Evolutionary conservation across 2,329 filamentous ascomycete species (phyloP).

Genomic region (Tolypocladium sp.): DNA sequence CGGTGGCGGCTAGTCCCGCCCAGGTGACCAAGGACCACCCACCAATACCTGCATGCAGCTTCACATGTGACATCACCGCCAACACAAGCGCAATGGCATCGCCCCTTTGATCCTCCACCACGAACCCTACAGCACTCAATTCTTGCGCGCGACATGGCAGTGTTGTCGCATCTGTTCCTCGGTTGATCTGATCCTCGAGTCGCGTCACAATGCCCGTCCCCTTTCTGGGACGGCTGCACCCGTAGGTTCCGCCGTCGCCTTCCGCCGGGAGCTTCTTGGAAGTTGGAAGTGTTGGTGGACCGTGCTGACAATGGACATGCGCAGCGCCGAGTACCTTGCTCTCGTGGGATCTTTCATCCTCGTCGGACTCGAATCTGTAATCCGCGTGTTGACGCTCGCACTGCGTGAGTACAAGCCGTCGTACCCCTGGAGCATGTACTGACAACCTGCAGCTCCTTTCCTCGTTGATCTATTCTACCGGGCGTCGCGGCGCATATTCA

Average conservation of each 20-base stretch:
- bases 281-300: not conserved
- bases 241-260: constrained; percentile 27
- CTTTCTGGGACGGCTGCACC: constrained; percentile 42
- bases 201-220: constrained; percentile 37
- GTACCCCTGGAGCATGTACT: not conserved
- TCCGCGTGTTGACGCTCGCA: constrained; percentile 78
- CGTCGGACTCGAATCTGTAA: constrained; percentile 71
- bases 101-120: not conserved
- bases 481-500: constrained; percentile 74
- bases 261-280: not conserved
- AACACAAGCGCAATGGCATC: not conserved
- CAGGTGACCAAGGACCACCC: not conserved
- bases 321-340: constrained; percentile 77
- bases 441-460: constrained; percentile 51
- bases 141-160: not conserved
- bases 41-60: not conserved
- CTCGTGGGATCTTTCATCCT: constrained; percentile 77
- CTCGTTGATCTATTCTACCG: constrained; percentile 77
- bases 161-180: not conserved
- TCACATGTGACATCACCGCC: constrained; percentile 6
- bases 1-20: not conserved
- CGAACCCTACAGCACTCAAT: not conserved
- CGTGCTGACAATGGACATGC: constrained; percentile 2
- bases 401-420: constrained; percentile 52
- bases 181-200: not conserved